Evolutionary conservation across 169 alveolate species (phyloP).

Genomic region (Perkinsus olseni): DNA sequence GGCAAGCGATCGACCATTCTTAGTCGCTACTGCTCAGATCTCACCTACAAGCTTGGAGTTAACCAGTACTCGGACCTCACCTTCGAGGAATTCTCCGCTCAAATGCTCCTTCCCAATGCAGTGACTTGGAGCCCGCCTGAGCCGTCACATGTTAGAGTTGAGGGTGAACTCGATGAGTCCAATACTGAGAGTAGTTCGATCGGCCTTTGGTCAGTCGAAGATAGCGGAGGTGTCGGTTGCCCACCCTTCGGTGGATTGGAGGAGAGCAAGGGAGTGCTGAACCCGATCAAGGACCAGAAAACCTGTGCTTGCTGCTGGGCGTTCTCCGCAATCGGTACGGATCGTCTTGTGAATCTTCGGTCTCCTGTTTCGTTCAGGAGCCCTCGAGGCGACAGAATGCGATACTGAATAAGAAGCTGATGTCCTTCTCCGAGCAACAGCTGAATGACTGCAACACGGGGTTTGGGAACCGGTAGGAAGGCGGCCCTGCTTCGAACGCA

Average conservation of each 20-base stretch:
- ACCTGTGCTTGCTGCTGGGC: conserved; percentile 49
- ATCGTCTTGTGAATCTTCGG: conserved; percentile 11
- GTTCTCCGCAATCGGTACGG: conserved; percentile 36
- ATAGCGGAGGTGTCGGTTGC: not conserved
- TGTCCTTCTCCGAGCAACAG: not conserved
- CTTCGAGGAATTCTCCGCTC: not conserved
- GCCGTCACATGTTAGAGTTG: not conserved
- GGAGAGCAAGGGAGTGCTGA: conserved; percentile 38
- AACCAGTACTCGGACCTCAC: not conserved
- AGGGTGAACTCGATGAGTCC: not conserved
- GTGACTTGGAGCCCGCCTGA: not conserved
- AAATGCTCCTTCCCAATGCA: not conserved
- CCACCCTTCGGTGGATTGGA: conserved; percentile 26
- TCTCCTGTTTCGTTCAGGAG: not conserved
- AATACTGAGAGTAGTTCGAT: not conserved
- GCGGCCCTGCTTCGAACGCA: too few species aligned
- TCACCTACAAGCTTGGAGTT: not conserved
- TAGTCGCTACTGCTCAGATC: too few species aligned
- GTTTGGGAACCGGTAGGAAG: not conserved
- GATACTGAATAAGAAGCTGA: not conserved
- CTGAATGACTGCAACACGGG: not conserved
- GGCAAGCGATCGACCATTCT: too few species aligned
- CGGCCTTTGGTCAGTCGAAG: not conserved
- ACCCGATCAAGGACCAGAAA: conserved; percentile 42
- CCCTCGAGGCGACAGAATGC: not conserved